A percentile compares a stretch with the other conserved stretches of the same genome.
Evolutionary conservation across 163 green algal species (phyloP).

Genomic region (Chloromonas sp.): DNA sequence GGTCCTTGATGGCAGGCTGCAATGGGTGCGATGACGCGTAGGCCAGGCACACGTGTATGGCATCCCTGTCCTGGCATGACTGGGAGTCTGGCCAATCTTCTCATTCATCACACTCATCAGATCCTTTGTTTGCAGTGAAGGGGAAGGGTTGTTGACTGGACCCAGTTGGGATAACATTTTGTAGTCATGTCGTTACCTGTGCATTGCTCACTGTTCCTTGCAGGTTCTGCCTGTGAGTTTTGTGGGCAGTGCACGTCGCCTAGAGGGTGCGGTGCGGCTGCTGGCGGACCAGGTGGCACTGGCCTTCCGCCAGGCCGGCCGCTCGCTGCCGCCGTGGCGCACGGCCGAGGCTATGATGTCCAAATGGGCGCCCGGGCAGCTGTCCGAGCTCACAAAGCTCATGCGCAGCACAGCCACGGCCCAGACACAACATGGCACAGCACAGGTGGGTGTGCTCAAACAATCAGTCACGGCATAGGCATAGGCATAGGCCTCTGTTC

Average conservation of each 20-base stretch:
- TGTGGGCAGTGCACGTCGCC: constrained; percentile 28
- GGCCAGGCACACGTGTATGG: neutral
- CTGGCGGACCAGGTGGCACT: constrained; percentile 39
- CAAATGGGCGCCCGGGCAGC: constrained; percentile 40
- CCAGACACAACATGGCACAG: too few relatives aligned
- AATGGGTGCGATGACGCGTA: neutral
- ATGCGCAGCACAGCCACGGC: constrained; percentile 9
- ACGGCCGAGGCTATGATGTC: constrained; percentile 40
- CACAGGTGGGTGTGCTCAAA: too few relatives aligned
- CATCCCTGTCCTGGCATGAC: too few relatives aligned
- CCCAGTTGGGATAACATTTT: neutral
- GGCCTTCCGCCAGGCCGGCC: constrained; percentile 27
- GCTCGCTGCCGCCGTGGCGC: constrained; percentile 50
- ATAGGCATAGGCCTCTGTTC: too few relatives aligned
- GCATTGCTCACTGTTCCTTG: neutral
- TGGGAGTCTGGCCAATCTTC: neutral
- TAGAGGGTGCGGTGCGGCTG: constrained; percentile 35
- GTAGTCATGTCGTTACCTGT: neutral
- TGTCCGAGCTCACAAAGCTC: constrained; percentile 22
- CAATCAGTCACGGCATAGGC: too few relatives aligned
- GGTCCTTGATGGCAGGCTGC: neutral
- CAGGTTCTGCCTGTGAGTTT: constrained; percentile 37
- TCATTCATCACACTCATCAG: neutral
- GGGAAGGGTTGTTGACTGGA: neutral
- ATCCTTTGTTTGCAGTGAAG: neutral